Evolutionary conservation across 345 rosid genomes (phyloP), one percentile per base, ranked within the genome.

Genomic region (Syzygium oleosum): DNA sequence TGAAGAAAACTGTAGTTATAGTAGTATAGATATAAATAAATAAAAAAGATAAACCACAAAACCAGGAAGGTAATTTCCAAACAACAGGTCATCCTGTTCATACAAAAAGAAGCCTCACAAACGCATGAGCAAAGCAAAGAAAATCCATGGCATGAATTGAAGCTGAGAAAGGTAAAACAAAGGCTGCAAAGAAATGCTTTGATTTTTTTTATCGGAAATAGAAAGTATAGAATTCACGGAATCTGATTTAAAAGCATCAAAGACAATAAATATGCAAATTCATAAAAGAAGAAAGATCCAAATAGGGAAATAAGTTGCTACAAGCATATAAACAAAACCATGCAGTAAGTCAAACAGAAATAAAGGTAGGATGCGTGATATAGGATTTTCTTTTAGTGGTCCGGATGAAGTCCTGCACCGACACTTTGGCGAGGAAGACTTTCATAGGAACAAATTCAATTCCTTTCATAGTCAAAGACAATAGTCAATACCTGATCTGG

Each of bases 401-500:
- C 63, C 63, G 25, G 63, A 73, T 73, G 11, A 34, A 34, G 22
- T 73, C 80, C 80, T 34, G 49, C 46, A 34, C 23, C 49, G 19
- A 73, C 80, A 73, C 49, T 73, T 73, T 21, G 43, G 80, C 4
- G 1, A 34, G 80, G 46, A 73, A 73, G 49, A 73, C 12, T 19
- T 73, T 19, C 80, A 73, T 12, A 61, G 13, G 73, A 61, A 61
- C 25, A 58, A 58, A 58, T 58, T 58, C 29, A 12, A 58, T 58
- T 61, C 73, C 73, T 61, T 61, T n/a, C 51, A 54, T 21, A 85
- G 12, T 25, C 29, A 27, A 87, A 17, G 29, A 34, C n/a, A 15
- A 2, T 87, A 59, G 52, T 41, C 87, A 92, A 93, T 88, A 98
- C 99, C 99, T 98, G 99, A 92, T 98, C 99, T 0, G 99, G 99